These are phyloP conservation scores for Ogataea degrootiae DNA, from an alignment of 805 yeast genomes.

Conservation along the genomic window DNA sequence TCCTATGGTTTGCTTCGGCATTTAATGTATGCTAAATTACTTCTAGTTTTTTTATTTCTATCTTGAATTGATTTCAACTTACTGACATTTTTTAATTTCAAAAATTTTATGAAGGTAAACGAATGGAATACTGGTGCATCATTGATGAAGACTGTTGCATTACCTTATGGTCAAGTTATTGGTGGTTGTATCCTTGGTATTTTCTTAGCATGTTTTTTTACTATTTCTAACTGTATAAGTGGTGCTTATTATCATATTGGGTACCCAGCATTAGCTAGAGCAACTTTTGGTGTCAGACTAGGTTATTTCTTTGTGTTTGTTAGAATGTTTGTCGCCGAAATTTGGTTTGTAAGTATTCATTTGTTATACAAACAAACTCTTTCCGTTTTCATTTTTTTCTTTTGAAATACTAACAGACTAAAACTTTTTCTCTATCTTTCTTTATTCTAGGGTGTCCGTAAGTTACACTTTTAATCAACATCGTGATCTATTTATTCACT, in stretches of 20 bases:
- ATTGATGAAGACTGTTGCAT: constrained; percentile 20
- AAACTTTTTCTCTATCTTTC: too few relatives aligned
- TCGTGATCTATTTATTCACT: too few relatives aligned
- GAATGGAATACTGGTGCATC: constrained; percentile 29
- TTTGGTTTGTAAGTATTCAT: constrained; percentile 28
- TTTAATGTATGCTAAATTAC: constrained; percentile 13
- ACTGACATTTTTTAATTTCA: too few relatives aligned
- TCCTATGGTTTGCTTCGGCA: constrained; percentile 24
- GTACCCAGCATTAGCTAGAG: constrained; percentile 34
- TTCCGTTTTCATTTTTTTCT: too few relatives aligned
- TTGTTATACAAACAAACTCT: too few relatives aligned
- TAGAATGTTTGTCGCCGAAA: constrained; percentile 32
- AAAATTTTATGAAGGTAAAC: constrained; percentile 4
- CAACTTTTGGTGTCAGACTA: constrained; percentile 33
- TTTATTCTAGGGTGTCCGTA: too few relatives aligned
- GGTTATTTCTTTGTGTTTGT: constrained; percentile 32
- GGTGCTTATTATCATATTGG: constrained; percentile 31
- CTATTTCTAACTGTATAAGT: constrained; percentile 15
- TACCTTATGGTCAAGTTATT: constrained; percentile 17
- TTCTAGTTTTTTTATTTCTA: too few relatives aligned
- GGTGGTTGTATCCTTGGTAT: constrained; percentile 13
- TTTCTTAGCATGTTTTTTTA: constrained; percentile 10
- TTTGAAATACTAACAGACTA: too few relatives aligned
- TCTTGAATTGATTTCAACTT: too few relatives aligned
- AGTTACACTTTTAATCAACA: too few relatives aligned